Percentiles rank a stretch among this genome's conserved stretches.
phyloP scores from a whole-genome alignment of 2,329 filamentous ascomycete species.

The Thielaviopsis punctulata region DNA sequence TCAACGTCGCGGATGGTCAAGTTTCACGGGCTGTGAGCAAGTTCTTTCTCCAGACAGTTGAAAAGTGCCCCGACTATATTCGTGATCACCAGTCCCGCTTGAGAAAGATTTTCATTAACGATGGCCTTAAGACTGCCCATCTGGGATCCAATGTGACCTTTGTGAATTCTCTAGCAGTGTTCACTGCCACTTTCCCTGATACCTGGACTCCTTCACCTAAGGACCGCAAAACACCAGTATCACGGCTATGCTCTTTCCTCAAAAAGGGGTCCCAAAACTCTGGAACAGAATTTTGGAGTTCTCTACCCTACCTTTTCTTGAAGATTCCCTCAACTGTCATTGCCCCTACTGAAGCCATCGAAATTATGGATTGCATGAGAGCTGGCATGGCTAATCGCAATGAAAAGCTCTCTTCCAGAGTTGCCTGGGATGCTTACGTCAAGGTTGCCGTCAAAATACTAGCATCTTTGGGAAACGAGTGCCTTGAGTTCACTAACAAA shows the following conservation, averaged over 20 bases:
- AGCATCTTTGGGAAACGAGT: slow-evolving; percentile 27
- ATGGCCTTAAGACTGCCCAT: slow-evolving; percentile 58
- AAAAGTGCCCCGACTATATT: slow-evolving; percentile 28
- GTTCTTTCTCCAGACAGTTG: slow-evolving; percentile 31
- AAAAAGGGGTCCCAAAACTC: slow-evolving; percentile 74
- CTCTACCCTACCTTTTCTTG: slow-evolving; percentile 44
- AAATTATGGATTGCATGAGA: slow-evolving; percentile 50
- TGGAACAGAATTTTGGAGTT: slow-evolving; percentile 53
- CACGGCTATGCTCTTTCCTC: slow-evolving; percentile 52
- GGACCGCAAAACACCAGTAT: slow-evolving; percentile 35
- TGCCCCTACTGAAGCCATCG: slow-evolving; percentile 32
- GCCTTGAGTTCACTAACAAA: slow-evolving; percentile 28
- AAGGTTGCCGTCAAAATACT: slow-evolving; percentile 40
- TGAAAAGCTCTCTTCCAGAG: slow-evolving; percentile 51
- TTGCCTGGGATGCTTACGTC: slow-evolving; percentile 63
- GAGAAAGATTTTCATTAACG: slow-evolving; percentile 46
- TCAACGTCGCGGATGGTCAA: slow-evolving; percentile 41
- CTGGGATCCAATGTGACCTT: slow-evolving; percentile 57
- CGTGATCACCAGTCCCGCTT: slow-evolving; percentile 33
- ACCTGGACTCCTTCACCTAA: slow-evolving; percentile 41
- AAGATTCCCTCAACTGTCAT: slow-evolving; percentile 34
- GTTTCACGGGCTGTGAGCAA: slow-evolving; percentile 36
- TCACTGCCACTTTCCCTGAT: slow-evolving; percentile 48
- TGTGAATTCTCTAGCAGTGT: slow-evolving; percentile 43
- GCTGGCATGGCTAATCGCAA: slow-evolving; percentile 56